phyloP scores from a whole-genome alignment of 495 filamentous ascomycete species.

The Parachaetomium inaequale region DNA sequence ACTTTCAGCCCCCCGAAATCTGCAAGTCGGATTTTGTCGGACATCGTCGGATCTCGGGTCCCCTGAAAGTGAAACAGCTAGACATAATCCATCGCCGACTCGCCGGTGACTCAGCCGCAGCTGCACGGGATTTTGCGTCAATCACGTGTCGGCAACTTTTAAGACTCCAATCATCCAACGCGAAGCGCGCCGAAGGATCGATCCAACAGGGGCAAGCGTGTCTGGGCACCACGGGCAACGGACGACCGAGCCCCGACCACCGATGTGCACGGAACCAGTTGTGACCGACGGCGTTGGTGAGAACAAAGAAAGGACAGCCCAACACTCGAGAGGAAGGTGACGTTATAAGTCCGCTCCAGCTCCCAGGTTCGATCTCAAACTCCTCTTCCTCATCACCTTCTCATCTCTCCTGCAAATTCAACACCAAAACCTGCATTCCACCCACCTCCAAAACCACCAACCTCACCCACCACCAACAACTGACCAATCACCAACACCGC shows the following conservation, averaged over 20 bases:
- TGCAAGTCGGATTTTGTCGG: no score
- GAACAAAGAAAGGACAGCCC: not conserved
- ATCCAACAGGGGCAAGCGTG: not conserved
- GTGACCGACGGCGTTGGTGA: not conserved
- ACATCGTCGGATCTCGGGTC: slow-evolving; percentile 4
- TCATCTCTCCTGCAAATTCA: not conserved
- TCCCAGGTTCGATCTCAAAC: not conserved
- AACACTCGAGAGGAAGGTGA: no score
- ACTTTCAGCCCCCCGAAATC: no score
- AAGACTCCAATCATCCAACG: slow-evolving; percentile 4
- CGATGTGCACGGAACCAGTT: not conserved
- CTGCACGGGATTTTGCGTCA: slow-evolving; percentile 14
- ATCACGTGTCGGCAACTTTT: not conserved
- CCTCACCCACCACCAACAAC: not conserved
- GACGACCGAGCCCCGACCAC: not conserved
- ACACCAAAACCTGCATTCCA: not conserved
- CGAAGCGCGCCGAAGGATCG: slow-evolving; percentile 1
- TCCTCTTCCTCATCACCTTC: not conserved
- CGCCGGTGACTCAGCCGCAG: not conserved
- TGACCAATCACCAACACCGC: not conserved
- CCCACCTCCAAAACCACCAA: not conserved
- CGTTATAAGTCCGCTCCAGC: no score
- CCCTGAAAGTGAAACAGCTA: not conserved
- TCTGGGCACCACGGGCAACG: not conserved
- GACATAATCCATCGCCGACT: not conserved